Evolutionary conservation across 768 basidiomycete genomes (phyloP).

Genomic region (Dentipellis fragilis): DNA sequence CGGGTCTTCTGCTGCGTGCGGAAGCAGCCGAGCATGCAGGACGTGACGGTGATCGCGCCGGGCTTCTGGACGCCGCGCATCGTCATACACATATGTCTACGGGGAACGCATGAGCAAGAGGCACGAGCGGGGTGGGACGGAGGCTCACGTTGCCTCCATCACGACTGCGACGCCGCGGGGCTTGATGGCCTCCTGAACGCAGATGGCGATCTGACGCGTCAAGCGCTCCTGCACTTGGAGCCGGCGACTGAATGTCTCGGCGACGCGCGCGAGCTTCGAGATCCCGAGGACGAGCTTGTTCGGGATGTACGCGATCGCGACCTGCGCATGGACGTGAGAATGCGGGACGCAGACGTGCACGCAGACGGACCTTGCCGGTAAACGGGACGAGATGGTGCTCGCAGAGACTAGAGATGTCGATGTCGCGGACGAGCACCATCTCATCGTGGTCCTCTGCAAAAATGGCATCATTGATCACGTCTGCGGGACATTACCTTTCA

Average conservation of each 20-base stretch:
- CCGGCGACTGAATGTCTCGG: constrained; percentile 92
- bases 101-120: constrained; percentile 1
- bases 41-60: constrained; percentile 88
- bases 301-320: constrained; percentile 97
- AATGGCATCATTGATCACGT: constrained; percentile 97
- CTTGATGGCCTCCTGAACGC: constrained; percentile 97
- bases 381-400: constrained; percentile 99
- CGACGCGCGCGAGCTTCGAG: constrained; percentile 93
- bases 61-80: constrained; percentile 99
- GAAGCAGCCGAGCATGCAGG: constrained; percentile 98
- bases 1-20: constrained; percentile 97
- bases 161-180: constrained; percentile 98
- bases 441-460: constrained; percentile 99
- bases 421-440: constrained; percentile 97
- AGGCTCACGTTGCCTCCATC: constrained; percentile 91
- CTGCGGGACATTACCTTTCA: constrained; percentile 28
- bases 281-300: constrained; percentile 89
- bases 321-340: constrained; percentile 33
- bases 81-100: constrained; percentile 95
- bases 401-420: constrained; percentile 93
- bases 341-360: background rate
- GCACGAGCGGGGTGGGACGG: constrained; percentile 3
- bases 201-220: constrained; percentile 94
- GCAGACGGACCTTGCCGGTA: constrained; percentile 75
- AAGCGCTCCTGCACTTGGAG: constrained; percentile 96